A percentile compares a stretch with the other conserved stretches of the same genome.
These are phyloP conservation scores for Curvularia sp. DNA, from an alignment of 2,329 filamentous ascomycete genomes.

Conservation along the genomic window DNA sequence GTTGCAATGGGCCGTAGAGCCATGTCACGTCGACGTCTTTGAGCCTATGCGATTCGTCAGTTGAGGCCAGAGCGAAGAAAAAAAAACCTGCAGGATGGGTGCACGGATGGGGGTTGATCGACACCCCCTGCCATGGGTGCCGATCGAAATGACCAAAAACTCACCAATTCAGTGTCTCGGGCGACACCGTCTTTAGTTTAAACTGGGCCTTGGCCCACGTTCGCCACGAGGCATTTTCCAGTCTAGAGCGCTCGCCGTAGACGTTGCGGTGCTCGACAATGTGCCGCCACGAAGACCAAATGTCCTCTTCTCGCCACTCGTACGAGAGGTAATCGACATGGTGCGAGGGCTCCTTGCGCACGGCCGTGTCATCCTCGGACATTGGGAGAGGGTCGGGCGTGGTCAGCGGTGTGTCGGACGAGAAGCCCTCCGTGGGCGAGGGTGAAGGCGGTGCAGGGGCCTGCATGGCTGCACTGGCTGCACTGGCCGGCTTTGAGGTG, in stretches of 20 bases:
- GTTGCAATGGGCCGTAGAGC: constrained; percentile 92
- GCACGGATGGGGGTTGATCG: constrained; percentile 41
- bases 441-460: constrained; percentile 54
- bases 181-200: constrained; percentile 83
- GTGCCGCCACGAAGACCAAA: constrained; percentile 96
- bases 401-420: constrained; percentile 56
- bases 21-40: constrained; percentile 98
- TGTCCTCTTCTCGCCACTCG: constrained; percentile 93
- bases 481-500: constrained; percentile 42
- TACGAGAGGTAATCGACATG: constrained; percentile 97
- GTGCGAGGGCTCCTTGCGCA: constrained; percentile 76
- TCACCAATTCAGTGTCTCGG: constrained; percentile 92
- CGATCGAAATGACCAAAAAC: constrained; percentile 46
- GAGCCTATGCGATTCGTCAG: constrained; percentile 67
- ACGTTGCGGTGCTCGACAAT: constrained; percentile 80
- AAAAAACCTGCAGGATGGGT: constrained; percentile 25
- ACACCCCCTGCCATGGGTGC: constrained; percentile 30
- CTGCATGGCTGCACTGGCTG: constrained; percentile 28
- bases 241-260: constrained; percentile 78
- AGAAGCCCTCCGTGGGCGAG: constrained; percentile 61
- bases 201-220: constrained; percentile 96
- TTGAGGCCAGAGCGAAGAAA: constrained; percentile 9
- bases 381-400: constrained; percentile 62
- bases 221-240: constrained; percentile 97
- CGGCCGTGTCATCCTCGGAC: constrained; percentile 79